Evolutionary conservation across 352 stramenopile genomes (phyloP), one percentile per base, ranked within the genome.

Genomic region (Phytophthora agathidicida): DNA sequence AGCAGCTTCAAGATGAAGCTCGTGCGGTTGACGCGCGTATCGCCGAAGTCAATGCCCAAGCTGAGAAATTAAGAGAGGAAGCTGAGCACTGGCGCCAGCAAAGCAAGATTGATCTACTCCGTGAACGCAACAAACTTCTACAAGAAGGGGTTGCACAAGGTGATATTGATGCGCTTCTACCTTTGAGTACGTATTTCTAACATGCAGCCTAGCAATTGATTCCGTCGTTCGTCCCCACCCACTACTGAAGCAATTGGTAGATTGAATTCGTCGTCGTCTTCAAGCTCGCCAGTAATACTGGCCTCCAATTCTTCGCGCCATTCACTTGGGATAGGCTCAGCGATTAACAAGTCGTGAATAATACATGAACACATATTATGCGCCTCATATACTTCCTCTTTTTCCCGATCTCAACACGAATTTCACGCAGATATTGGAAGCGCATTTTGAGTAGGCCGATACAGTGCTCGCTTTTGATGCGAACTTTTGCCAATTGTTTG

Each of bases 391-490:
- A 27, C 14, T 42, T 49, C 27, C 48, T 54, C 23, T 35, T 53
- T 49, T 73, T 54, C 1, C 41, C 7, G 1, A 68, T 24, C 2
- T 36, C 2, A 7, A 57, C 42, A 3, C 57, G 38, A 3, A 65
- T 23, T 46, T 59, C 43, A 35, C 58, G 57, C 1, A 73, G 24
- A 14, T 60, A 60, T 24, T 60, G 57, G 14, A 73, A 68, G 0
- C 57, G 43, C 37, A 58, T 58, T 17, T 65, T 73, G 1, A 73
- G 19, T 7, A 68, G 26, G 0, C 50, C 57, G 16, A 68, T 73
- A 14, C 30, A 65, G 13, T 68, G 63, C 22, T 72, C 63, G 7
- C 49, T 61, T 30, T 64, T 72, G 5, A 64, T 68, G 1, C 63
- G 28, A 24, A 27, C 20, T 2, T 46, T 60, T 3, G 43, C 63